Evolutionary conservation across 148 eudicot genomes (phyloP).

Genomic region (Cornus controversa): DNA sequence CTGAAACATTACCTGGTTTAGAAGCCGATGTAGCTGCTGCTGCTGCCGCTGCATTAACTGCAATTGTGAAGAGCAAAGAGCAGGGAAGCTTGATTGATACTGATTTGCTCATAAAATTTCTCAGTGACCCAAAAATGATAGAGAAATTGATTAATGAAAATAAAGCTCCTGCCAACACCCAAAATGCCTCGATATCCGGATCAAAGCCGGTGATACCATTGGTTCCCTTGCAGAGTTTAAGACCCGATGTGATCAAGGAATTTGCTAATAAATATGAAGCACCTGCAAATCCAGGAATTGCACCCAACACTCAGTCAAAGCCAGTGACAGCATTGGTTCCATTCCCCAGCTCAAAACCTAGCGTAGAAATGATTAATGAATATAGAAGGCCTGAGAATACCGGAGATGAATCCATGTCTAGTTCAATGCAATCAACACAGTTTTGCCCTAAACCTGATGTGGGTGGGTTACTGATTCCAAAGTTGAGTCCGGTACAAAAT

Average conservation of each 20-base stretch:
- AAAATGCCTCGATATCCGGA: slow-evolving; percentile 2
- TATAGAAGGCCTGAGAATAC: background rate
- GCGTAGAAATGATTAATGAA: slow-evolving; percentile 8
- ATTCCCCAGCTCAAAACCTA: slow-evolving; percentile 10
- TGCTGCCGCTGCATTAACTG: slow-evolving; percentile 44
- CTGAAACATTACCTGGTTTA: slow-evolving; percentile 23
- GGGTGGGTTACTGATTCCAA: background rate
- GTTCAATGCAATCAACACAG: background rate
- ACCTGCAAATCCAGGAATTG: background rate
- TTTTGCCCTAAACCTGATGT: slow-evolving; percentile 3
- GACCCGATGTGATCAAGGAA: background rate
- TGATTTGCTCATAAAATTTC: slow-evolving; percentile 45
- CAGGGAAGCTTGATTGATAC: slow-evolving; percentile 48
- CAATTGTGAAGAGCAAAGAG: slow-evolving; percentile 38
- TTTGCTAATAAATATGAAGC: slow-evolving; percentile 6
- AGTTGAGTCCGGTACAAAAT: too few relatives aligned
- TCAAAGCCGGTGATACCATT: slow-evolving; percentile 4
- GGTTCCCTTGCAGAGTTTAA: slow-evolving; percentile 5
- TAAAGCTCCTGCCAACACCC: slow-evolving; percentile 6
- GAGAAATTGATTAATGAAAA: slow-evolving; percentile 29
- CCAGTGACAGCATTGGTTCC: slow-evolving; percentile 12
- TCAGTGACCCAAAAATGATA: slow-evolving; percentile 47
- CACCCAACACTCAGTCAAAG: slow-evolving; percentile 1
- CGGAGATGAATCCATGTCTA: background rate
- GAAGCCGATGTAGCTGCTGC: slow-evolving; percentile 44